Evolutionary conservation across 768 basidiomycete species (phyloP), one percentile per base, ranked within the genome.

Genomic region (Podaxis carcinomalis): DNA sequence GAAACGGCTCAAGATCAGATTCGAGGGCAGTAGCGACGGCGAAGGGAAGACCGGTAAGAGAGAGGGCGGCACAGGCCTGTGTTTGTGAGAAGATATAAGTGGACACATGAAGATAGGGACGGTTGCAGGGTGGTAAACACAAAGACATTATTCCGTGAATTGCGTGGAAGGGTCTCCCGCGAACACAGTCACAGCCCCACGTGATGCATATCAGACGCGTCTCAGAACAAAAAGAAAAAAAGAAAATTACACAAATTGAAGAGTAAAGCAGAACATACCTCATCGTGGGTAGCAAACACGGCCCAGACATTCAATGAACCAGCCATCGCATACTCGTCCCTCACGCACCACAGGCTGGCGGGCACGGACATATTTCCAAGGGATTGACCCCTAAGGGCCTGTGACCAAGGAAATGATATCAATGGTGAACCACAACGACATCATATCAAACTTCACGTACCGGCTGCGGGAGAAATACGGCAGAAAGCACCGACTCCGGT

Each of bases 1-100:
- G 73, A 59, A 86, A 78, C 7, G 86, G 85, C 66, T 87, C 82
- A 40, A 89, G 77, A 66, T 89, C 86, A 57, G 71, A 71, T 69
- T 88, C 86, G 51, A 87, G 80, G 36, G 86, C 88, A 47, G 86
- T 77, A 13, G 80, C 72, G 40, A 82, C 75, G 28, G 78, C 74
- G 66, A 87, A 75, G 64, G 76, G 70, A 54, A 78, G 73, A 42
- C 74, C 73, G 40, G 82, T 78, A 60, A 86, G 76, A 37, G 79
- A 75, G 59, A 88, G 83, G 50, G 82, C 81, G 59, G 77, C 73
- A 56, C 75, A 74, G 36, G 87, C 88, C 86, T 89, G 72, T 56
- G 28, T 46, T 49, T 56, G 56, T 46, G 42, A 50, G 53, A 52
- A 58, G 52, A 42, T 46, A 53, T 32, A 55, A 27, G 42, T 51